Evolutionary conservation across 169 alveolate species (phyloP).

Genomic region (Plasmodium knowlesi): DNA sequence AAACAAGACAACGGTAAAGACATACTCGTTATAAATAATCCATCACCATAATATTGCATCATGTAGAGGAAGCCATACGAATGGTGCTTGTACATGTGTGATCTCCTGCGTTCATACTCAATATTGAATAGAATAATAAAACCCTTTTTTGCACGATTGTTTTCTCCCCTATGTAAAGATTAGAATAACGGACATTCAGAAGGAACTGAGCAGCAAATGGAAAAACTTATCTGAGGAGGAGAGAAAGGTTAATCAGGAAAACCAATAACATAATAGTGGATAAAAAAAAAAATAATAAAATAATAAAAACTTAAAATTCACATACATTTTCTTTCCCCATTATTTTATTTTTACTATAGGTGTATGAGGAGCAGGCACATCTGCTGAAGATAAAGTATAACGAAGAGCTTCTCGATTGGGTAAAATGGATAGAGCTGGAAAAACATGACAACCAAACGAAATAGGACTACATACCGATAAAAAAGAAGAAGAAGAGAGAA

Average conservation of each 20-base stretch:
- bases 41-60: background rate
- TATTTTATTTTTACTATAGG: background rate
- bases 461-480: background rate
- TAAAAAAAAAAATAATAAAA: background rate
- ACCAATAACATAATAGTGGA: background rate
- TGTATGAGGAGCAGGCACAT: slow-evolving; percentile 65
- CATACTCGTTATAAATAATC: background rate
- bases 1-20: slow-evolving; percentile 34
- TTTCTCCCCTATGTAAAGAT: slow-evolving; percentile 18
- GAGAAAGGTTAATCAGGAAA: slow-evolving; percentile 33
- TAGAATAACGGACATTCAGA: slow-evolving; percentile 68
- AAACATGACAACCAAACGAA: background rate
- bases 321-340: background rate
- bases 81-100: background rate
- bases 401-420: slow-evolving; percentile 72
- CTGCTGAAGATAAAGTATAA: slow-evolving; percentile 52
- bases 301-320: background rate
- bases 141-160: background rate
- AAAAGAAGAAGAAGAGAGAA: background rate
- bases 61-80: background rate
- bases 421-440: background rate
- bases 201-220: slow-evolving; percentile 71
- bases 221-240: slow-evolving; percentile 52
- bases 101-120: background rate
- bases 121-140: no score